Conservation (phyloP, 441 rosid species). For the Geranium incanum region DNA sequence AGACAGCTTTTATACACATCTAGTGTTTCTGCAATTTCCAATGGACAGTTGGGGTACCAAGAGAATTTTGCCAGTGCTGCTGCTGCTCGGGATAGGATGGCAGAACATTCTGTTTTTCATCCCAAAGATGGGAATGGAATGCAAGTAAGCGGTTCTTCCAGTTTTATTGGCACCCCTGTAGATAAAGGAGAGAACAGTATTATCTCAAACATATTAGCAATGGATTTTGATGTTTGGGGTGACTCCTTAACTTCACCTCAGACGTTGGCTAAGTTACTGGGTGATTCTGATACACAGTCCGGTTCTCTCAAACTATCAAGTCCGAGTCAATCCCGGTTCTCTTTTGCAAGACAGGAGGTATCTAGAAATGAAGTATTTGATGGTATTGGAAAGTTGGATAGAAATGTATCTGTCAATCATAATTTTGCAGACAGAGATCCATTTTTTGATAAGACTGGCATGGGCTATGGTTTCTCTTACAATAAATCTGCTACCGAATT, state of each 20-base stretch:
- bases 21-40: constrained; percentile 32
- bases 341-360: constrained; percentile 81
- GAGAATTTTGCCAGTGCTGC: constrained; percentile 32
- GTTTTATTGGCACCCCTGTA: constrained; percentile 22
- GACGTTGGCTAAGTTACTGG: constrained; percentile 49
- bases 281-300: constrained; percentile 46
- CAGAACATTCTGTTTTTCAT: constrained; percentile 32
- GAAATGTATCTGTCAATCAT: constrained; percentile 29
- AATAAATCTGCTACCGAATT: constrained; percentile 42
- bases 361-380: constrained; percentile 38
- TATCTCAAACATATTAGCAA: constrained; percentile 65
- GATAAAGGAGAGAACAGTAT: constrained; percentile 63
- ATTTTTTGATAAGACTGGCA: constrained; percentile 34
- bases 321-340: constrained; percentile 82
- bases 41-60: constrained; percentile 32
- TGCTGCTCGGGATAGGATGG: constrained; percentile 29
- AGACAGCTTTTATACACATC: constrained; percentile 26
- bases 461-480: constrained; percentile 46
- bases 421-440: constrained; percentile 41
- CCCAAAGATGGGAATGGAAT: constrained; percentile 40
- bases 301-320: constrained; percentile 39
- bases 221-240: constrained; percentile 84
- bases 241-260: constrained; percentile 62
- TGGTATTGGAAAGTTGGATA: constrained; percentile 36
- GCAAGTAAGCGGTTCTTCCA: constrained; percentile 25